phyloP scores from a whole-genome alignment of 768 basidiomycete genomes.

The Fomitopsis serialis region DNA sequence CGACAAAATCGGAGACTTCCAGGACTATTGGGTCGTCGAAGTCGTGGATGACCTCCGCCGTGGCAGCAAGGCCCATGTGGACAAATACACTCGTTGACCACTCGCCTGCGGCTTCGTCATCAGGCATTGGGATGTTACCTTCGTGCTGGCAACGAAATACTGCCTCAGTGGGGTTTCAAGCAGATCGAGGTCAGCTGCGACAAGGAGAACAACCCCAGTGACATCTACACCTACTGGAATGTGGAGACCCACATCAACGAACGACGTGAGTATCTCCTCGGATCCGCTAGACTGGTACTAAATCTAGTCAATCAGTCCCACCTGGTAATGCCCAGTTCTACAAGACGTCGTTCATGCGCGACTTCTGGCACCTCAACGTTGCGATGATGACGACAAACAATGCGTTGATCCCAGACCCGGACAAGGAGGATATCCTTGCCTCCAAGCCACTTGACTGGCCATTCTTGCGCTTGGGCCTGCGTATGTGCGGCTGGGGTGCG shows the following conservation, averaged over 20 bases:
- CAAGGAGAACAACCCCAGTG: slow-evolving; percentile 75
- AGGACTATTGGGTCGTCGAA: slow-evolving; percentile 92
- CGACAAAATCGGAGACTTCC: slow-evolving; percentile 74
- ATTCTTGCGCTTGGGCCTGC: slow-evolving; percentile 78
- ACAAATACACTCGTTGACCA: slow-evolving; percentile 87
- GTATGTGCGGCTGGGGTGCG: slow-evolving; percentile 98
- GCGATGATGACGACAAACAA: slow-evolving; percentile 99
- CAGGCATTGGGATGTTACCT: slow-evolving; percentile 78
- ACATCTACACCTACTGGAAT: slow-evolving; percentile 94
- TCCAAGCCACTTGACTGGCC: slow-evolving; percentile 95
- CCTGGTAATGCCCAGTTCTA: slow-evolving; percentile 79
- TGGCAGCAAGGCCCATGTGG: slow-evolving; percentile 49
- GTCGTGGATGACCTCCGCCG: slow-evolving; percentile 85
- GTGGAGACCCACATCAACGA: slow-evolving; percentile 98
- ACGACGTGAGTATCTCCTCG: slow-evolving; percentile 54
- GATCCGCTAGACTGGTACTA: background rate
- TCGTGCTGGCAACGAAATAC: slow-evolving; percentile 77
- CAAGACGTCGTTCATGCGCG: slow-evolving; percentile 86
- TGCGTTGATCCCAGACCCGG: slow-evolving; percentile 92
- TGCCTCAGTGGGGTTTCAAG: slow-evolving; percentile 99
- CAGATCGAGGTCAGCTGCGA: slow-evolving; percentile 95
- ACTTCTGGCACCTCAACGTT: slow-evolving; percentile 98
- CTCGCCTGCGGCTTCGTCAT: slow-evolving; percentile 82
- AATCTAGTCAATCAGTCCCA: slow-evolving; percentile 52
- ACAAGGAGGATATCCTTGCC: slow-evolving; percentile 97